phyloP scores from a whole-genome alignment of 2,329 filamentous ascomycete species.

The Penicillium sp. region DNA sequence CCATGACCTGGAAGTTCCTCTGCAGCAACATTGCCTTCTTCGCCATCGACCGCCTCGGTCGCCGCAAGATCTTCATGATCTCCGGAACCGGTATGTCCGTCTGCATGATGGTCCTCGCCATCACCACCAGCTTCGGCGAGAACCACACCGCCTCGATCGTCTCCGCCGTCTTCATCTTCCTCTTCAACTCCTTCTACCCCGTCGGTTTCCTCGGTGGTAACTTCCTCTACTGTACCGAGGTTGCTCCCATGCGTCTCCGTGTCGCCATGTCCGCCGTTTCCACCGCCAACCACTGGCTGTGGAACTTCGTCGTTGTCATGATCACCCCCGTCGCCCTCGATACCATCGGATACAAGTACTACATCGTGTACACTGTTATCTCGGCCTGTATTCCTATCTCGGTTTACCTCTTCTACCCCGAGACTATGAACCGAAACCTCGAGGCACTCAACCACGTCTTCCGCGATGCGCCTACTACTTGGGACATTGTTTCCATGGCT shows the following conservation, averaged over 20 bases:
- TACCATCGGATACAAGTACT: conserved; percentile 25
- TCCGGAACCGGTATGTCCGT: conserved; percentile 55
- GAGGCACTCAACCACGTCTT: conserved; percentile 26
- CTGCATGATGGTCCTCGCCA: conserved; percentile 57
- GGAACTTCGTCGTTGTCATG: conserved; percentile 28
- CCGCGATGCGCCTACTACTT: conserved; percentile 22
- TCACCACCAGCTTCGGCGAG: conserved; percentile 37
- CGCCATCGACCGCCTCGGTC: conserved; percentile 54
- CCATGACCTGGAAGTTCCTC: conserved; percentile 60
- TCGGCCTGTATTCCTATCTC: conserved; percentile 21
- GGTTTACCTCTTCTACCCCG: conserved; percentile 25
- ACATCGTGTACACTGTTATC: conserved; percentile 23
- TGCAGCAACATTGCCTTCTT: conserved; percentile 54
- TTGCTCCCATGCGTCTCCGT: conserved; percentile 26
- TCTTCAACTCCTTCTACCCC: conserved; percentile 27
- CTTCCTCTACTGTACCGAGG: conserved; percentile 28
- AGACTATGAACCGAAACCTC: conserved; percentile 30
- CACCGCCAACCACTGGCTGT: conserved; percentile 26
- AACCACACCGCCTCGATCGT: conserved; percentile 17
- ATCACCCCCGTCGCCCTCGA: conserved; percentile 24
- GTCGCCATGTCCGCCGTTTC: conserved; percentile 25
- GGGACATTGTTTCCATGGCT: conserved; percentile 28
- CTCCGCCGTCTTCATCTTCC: conserved; percentile 23
- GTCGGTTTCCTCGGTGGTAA: conserved; percentile 24
- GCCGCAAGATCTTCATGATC: conserved; percentile 56